Percentiles rank a stretch among this genome's conserved stretches.
These are phyloP conservation scores for Mycogone perniciosa DNA, from an alignment of 2,329 filamentous ascomycete genomes.

Conservation along the genomic window DNA sequence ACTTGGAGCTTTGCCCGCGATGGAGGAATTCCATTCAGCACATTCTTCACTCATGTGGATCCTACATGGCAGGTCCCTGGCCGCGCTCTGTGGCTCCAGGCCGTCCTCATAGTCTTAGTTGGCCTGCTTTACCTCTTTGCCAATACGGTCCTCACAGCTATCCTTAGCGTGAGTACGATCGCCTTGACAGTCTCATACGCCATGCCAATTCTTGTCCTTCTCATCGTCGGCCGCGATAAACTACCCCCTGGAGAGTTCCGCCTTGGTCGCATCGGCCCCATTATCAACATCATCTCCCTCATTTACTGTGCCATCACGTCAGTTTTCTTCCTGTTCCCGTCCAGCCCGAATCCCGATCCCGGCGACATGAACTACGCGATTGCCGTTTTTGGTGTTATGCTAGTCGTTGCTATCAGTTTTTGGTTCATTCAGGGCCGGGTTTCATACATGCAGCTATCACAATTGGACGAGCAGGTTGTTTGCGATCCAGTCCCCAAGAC, in stretches of 20 bases:
- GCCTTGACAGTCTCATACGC: slow-evolving; percentile 45
- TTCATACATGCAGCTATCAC: slow-evolving; percentile 19
- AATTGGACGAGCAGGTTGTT: slow-evolving; percentile 13
- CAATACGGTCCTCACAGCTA: slow-evolving; percentile 45
- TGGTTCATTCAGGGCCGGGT: slow-evolving; percentile 42
- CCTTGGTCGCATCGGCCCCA: slow-evolving; percentile 38
- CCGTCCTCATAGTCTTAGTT: slow-evolving; percentile 35
- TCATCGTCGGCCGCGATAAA: slow-evolving; percentile 46
- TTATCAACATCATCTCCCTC: slow-evolving; percentile 43
- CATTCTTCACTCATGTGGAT: slow-evolving; percentile 38
- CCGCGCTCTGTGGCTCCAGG: slow-evolving; percentile 47
- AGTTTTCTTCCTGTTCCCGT: slow-evolving; percentile 51
- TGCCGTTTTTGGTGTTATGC: slow-evolving; percentile 49
- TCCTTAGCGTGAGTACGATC: slow-evolving; percentile 50
- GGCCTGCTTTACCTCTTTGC: slow-evolving; percentile 52
- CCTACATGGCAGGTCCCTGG: slow-evolving; percentile 45
- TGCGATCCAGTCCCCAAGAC: not conserved
- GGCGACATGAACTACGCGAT: slow-evolving; percentile 54
- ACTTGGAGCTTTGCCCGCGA: slow-evolving; percentile 52
- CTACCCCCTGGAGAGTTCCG: slow-evolving; percentile 40
- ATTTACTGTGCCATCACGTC: slow-evolving; percentile 47
- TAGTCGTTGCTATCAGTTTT: slow-evolving; percentile 42
- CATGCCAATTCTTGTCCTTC: slow-evolving; percentile 43
- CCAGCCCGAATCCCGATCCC: slow-evolving; percentile 35
- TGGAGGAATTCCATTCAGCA: slow-evolving; percentile 40